These are phyloP conservation scores for Cryomyces antarcticus DNA, from an alignment of 495 filamentous ascomycete genomes.

Conservation along the genomic window DNA sequence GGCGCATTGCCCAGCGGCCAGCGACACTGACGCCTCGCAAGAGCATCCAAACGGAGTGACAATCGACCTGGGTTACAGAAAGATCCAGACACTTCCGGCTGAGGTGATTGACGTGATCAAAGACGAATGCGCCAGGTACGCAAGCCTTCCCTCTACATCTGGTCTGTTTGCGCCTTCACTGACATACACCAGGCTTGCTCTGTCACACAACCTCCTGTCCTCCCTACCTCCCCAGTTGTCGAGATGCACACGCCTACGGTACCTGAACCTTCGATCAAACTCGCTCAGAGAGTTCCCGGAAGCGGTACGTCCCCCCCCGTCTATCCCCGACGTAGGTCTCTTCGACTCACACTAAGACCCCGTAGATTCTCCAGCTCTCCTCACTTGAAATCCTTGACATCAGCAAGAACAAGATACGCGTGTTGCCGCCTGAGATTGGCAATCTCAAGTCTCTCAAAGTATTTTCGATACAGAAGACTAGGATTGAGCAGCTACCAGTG, in stretches of 20 bases:
- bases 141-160: conserved; percentile 4
- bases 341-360: background rate
- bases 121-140: conserved; percentile 76
- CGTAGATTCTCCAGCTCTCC: conserved; percentile 55
- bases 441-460: conserved; percentile 39
- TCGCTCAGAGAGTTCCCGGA: conserved; percentile 71
- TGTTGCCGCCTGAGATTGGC: conserved; percentile 59
- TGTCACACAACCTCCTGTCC: conserved; percentile 73
- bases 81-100: conserved; percentile 62
- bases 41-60: conserved; percentile 47
- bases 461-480: conserved; percentile 48
- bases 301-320: conserved; percentile 35
- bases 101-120: conserved; percentile 85
- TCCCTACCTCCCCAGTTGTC: conserved; percentile 62
- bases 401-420: conserved; percentile 60
- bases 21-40: conserved; percentile 5
- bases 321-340: conserved; percentile 1
- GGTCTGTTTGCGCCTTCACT: background rate
- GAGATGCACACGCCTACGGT: conserved; percentile 73
- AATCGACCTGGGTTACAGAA: conserved; percentile 69
- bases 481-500: conserved; percentile 60
- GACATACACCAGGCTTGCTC: conserved; percentile 41
- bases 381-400: conserved; percentile 85
- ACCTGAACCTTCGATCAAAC: conserved; percentile 87
- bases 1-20: conserved; percentile 3